A percentile compares a stretch with the other conserved stretches of the same genome.
Evolutionary conservation across 2,329 filamentous ascomycete genomes (phyloP).

Genomic region (Fusarium sp.): DNA sequence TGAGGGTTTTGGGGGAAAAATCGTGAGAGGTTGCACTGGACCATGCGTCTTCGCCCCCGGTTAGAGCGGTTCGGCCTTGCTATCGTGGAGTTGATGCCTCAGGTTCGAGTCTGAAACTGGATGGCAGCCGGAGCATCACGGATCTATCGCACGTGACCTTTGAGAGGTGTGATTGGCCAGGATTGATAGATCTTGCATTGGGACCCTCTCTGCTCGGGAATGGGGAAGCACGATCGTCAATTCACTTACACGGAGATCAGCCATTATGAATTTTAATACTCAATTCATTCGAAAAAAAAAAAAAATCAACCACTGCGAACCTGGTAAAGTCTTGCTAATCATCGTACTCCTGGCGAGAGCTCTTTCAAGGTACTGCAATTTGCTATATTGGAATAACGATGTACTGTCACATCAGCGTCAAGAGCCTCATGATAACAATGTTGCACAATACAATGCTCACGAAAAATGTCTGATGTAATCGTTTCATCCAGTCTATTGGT

Average conservation of each 20-base stretch:
- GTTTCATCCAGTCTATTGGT: not conserved
- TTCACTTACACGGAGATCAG: constrained; percentile 16
- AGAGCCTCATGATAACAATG: not conserved
- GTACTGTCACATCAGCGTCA: not conserved
- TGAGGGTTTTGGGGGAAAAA: constrained; percentile 54
- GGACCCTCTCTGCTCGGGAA: not conserved
- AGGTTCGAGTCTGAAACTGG: not conserved
- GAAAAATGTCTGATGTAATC: not conserved
- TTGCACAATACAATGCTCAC: not conserved
- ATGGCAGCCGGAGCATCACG: constrained; percentile 29
- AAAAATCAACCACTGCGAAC: no score
- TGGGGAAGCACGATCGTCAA: not conserved
- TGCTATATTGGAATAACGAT: not conserved
- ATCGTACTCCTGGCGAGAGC: not conserved
- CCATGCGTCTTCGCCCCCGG: constrained; percentile 41
- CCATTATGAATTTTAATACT: not conserved
- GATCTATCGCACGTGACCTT: constrained; percentile 18
- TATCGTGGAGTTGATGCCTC: constrained; percentile 30
- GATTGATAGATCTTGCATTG: constrained; percentile 1
- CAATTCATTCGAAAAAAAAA: not conserved
- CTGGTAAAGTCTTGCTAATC: not conserved
- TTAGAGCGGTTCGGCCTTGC: constrained; percentile 43
- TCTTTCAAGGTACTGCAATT: not conserved
- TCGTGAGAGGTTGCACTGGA: constrained; percentile 52
- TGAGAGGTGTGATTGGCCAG: constrained; percentile 2